Evolutionary conservation across 1,284 basidiomycete genomes (phyloP), one percentile per base, ranked within the genome.

Genomic region (Apiotrichum sp.): DNA sequence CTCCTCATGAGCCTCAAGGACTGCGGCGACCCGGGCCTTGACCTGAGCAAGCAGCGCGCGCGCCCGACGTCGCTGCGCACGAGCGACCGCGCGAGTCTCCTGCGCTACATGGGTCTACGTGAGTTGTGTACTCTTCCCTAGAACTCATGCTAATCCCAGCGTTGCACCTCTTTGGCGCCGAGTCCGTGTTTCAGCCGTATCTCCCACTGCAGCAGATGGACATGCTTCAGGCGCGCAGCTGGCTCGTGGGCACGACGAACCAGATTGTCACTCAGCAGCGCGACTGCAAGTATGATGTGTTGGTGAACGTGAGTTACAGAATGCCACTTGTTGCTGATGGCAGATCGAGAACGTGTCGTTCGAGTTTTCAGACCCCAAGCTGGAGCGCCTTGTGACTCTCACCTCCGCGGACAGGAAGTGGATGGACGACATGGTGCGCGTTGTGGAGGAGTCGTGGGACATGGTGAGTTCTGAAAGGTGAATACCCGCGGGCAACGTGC

Each of bases 171-270:
- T 93, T 93, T 60, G 89, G 89, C 55, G 86, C 86, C 84, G 89
- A 91, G 63, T 83, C 92, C 2, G 93, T 98, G 78, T 99, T 98
- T 78, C 95, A 99, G 75, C 96, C 95, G 1, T 99, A 98, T 75
- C 80, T 98, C 29, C 95, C 95, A 0, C 75, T 99, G 7, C 95
- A 99, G 74, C 93, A 99, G 74, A 81, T 97, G 14, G 95, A 98
- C 64, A 83, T 93, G 77, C 78, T 96, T 43, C 86, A 83, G 65
- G 84, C 88, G 3, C 80, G 81, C 45, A 85, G 86, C 58, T 98
- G 89, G 86, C 80, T 99, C 22, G 78, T 80, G 4, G 82, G 95
- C 9, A 93, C 90, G 61, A 98, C 95, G 7, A 99, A 98, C 74
- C 85, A 88, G 47, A 97, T 99, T 65, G 90, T 98, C 43, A 92